phyloP scores from a whole-genome alignment of 495 filamentous ascomycete species.

The Annulohypoxylon maeteangense region DNA sequence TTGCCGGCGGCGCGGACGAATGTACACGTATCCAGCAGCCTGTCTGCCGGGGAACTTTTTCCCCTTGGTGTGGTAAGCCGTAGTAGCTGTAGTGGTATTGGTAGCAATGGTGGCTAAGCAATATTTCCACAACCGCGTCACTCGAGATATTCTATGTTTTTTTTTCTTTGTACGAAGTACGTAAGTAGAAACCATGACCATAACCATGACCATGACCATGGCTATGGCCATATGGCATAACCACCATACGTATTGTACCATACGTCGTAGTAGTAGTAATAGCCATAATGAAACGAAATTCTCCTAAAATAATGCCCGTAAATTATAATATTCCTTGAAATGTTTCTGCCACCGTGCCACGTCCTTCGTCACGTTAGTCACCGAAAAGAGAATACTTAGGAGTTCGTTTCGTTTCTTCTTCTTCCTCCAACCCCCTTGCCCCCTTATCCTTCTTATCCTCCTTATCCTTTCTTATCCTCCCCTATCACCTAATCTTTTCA shows the following conservation, averaged over 20 bases:
- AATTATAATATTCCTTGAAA: not conserved
- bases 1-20: constrained; percentile 35
- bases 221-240: not conserved
- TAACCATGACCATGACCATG: not conserved
- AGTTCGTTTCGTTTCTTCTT: not conserved
- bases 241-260: too few species aligned
- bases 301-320: constrained; percentile 25
- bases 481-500: constrained; percentile 5
- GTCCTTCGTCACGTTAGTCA: constrained; percentile 11
- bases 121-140: constrained; percentile 25
- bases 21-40: constrained; percentile 31
- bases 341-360: not conserved
- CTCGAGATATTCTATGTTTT: constrained; percentile 19
- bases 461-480: not conserved
- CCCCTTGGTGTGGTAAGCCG: not conserved
- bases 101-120: constrained; percentile 3
- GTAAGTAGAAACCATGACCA: constrained; percentile 1
- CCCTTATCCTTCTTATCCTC: not conserved
- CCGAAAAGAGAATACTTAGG: not conserved
- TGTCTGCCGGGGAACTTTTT: constrained; percentile 15
- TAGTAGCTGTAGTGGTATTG: not conserved
- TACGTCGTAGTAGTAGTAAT: too few species aligned
- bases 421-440: not conserved
- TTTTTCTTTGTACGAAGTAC: not conserved
- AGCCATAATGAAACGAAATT: constrained; percentile 15